Percentiles rank a stretch among this genome's conserved stretches.
phyloP scores from a whole-genome alignment of 768 basidiomycete genomes.

The Trametopsis cervina region DNA sequence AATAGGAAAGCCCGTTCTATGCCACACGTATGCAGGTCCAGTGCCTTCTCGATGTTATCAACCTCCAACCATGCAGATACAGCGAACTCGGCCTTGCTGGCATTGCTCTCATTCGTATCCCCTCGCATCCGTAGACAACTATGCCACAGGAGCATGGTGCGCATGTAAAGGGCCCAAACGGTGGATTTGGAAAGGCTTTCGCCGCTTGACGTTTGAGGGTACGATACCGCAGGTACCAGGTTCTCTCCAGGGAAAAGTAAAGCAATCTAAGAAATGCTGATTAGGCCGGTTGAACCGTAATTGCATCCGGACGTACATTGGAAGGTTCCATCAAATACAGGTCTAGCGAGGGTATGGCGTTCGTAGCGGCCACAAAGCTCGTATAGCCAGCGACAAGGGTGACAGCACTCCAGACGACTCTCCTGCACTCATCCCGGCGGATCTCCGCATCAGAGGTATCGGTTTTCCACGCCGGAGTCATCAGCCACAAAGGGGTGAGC shows the following conservation, averaged over 20 bases:
- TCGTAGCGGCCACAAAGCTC: constrained; percentile 46
- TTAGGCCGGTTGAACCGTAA: not conserved
- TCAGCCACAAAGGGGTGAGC: constrained; percentile 55
- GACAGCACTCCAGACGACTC: constrained; percentile 70
- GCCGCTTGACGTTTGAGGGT: constrained; percentile 4
- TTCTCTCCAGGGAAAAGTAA: constrained; percentile 75
- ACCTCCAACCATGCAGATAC: constrained; percentile 66
- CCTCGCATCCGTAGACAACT: constrained; percentile 56
- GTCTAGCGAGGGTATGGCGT: constrained; percentile 25
- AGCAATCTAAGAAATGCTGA: constrained; percentile 40
- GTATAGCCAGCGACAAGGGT: constrained; percentile 58
- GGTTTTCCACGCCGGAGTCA: constrained; percentile 57
- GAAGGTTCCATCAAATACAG: constrained; percentile 56
- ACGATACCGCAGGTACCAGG: constrained; percentile 30
- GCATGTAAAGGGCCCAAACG: constrained; percentile 70
- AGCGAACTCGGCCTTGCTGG: constrained; percentile 55
- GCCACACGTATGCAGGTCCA: constrained; percentile 58
- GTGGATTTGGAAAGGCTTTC: constrained; percentile 48
- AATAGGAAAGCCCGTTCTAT: constrained; percentile 64
- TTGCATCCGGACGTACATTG: constrained; percentile 42
- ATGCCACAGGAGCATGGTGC: constrained; percentile 67
- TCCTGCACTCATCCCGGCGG: constrained; percentile 61
- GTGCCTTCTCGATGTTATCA: constrained; percentile 54
- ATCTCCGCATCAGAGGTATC: constrained; percentile 58
- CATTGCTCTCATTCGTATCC: constrained; percentile 34